Conservation (phyloP, 768 basidiomycete genomes). For the Boletus rufocinnamomeus region DNA sequence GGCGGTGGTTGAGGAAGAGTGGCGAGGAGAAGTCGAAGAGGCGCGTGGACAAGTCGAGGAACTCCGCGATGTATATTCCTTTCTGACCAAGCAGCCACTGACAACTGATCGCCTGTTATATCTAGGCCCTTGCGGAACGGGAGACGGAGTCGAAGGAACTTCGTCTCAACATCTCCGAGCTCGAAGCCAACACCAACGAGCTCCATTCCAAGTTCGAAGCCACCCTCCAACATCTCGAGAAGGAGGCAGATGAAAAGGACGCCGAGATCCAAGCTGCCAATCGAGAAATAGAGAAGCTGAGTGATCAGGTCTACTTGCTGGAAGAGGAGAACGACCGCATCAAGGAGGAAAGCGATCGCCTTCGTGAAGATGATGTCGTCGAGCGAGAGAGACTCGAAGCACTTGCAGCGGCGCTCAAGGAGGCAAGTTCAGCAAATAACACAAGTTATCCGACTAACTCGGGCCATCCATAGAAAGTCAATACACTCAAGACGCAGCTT, state of each 20-base stretch:
- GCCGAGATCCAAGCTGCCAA: slow-evolving; percentile 72
- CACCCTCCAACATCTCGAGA: slow-evolving; percentile 73
- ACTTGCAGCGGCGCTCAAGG: slow-evolving; percentile 74
- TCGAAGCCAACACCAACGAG: slow-evolving; percentile 70
- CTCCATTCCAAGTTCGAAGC: slow-evolving; percentile 74
- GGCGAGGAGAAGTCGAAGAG: slow-evolving; percentile 87
- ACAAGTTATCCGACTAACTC: not conserved
- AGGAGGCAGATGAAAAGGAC: slow-evolving; percentile 79
- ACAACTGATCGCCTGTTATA: slow-evolving; percentile 4
- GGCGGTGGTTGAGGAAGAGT: slow-evolving; percentile 75
- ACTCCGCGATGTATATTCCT: slow-evolving; percentile 60
- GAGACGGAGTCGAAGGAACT: slow-evolving; percentile 79
- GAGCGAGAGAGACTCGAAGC: slow-evolving; percentile 70
- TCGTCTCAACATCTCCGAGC: slow-evolving; percentile 70
- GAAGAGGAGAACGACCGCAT: slow-evolving; percentile 85
- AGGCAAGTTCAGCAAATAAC: slow-evolving; percentile 46
- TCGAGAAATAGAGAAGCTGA: slow-evolving; percentile 75
- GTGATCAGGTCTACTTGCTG: slow-evolving; percentile 77
- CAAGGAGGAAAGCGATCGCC: slow-evolving; percentile 66
- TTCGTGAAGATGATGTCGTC: slow-evolving; percentile 72
- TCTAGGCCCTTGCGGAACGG: slow-evolving; percentile 72
- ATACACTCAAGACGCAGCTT: slow-evolving; percentile 61
- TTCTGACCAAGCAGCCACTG: not conserved
- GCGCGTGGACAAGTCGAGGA: slow-evolving; percentile 78
- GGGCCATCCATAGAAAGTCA: slow-evolving; percentile 59